phyloP scores from a whole-genome alignment of 805 yeast species.

The Metschnikowia shivogae region DNA sequence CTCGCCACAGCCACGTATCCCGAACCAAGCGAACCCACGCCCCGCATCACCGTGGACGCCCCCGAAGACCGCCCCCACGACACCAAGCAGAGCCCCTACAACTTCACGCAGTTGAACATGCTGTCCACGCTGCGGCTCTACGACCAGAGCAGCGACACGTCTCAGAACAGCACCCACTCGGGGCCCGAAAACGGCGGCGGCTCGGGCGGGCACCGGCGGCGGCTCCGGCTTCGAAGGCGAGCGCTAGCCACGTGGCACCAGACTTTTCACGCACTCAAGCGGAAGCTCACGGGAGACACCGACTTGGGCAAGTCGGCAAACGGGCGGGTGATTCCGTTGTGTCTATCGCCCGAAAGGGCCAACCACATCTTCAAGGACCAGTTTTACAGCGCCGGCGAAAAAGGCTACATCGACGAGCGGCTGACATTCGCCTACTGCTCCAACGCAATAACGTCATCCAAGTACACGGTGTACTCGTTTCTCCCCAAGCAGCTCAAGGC shows the following conservation, averaged over 20 bases:
- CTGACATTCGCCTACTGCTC: slow-evolving; percentile 53
- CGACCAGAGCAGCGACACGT: slow-evolving; percentile 4
- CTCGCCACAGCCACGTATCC: background rate
- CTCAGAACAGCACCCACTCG: slow-evolving; percentile 3
- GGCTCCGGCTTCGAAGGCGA: slow-evolving; percentile 9
- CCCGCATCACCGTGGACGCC: slow-evolving; percentile 9
- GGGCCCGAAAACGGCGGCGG: background rate
- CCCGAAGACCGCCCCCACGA: background rate
- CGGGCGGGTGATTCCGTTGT: slow-evolving; percentile 76
- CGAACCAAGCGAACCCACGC: background rate
- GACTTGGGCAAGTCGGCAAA: slow-evolving; percentile 27
- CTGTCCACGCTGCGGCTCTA: slow-evolving; percentile 13
- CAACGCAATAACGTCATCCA: slow-evolving; percentile 79
- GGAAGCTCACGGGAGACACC: slow-evolving; percentile 7
- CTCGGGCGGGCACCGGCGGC: slow-evolving; percentile 6
- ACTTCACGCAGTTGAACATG: slow-evolving; percentile 6
- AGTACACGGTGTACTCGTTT: slow-evolving; percentile 76
- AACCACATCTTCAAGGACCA: slow-evolving; percentile 28
- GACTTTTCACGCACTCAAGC: background rate
- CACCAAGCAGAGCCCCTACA: slow-evolving; percentile 1
- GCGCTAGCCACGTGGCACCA: slow-evolving; percentile 25
- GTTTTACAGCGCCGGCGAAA: slow-evolving; percentile 19
- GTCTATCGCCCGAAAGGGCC: slow-evolving; percentile 37
- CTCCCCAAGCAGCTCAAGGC: slow-evolving; percentile 85
- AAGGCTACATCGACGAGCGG: slow-evolving; percentile 64